These are phyloP conservation scores for Vanrija sp. DNA, from an alignment of 1,284 basidiomycete genomes.

Conservation along the genomic window DNA sequence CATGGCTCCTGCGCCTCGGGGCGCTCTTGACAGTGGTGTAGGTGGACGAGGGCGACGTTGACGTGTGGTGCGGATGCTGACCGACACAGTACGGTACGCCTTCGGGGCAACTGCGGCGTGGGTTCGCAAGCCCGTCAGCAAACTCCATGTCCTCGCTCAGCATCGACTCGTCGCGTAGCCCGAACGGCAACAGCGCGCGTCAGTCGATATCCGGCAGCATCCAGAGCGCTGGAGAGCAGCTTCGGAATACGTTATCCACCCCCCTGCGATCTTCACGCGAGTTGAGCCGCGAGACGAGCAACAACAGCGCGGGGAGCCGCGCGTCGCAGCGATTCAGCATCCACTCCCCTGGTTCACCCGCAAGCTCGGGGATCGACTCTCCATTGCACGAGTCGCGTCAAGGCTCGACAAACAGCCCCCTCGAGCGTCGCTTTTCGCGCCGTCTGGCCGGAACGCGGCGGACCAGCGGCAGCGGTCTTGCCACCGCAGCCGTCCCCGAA, in stretches of 20 bases:
- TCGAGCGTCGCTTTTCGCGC: constrained; percentile 15
- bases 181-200: not conserved
- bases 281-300: constrained; percentile 2
- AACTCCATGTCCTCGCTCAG: constrained; percentile 15
- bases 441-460: constrained; percentile 2
- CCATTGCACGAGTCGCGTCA: not conserved
- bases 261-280: constrained; percentile 6
- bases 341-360: not conserved
- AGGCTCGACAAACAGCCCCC: constrained; percentile 1
- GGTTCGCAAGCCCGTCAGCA: too few relatives aligned
- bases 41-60: too few relatives aligned
- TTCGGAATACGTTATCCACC: not conserved
- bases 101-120: too few relatives aligned
- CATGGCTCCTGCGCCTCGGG: too few relatives aligned
- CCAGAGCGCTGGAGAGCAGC: not conserved
- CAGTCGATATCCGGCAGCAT: constrained; percentile 2
- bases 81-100: too few relatives aligned
- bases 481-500: not conserved
- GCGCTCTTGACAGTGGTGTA: too few relatives aligned
- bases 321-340: not conserved
- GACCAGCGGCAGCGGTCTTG: constrained; percentile 2
- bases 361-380: not conserved
- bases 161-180: constrained; percentile 20
- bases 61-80: too few relatives aligned
- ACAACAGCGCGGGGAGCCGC: not conserved